These are phyloP conservation scores for Gossypium stocksii DNA, from an alignment of 345 rosid genomes.

Conservation along the genomic window DNA sequence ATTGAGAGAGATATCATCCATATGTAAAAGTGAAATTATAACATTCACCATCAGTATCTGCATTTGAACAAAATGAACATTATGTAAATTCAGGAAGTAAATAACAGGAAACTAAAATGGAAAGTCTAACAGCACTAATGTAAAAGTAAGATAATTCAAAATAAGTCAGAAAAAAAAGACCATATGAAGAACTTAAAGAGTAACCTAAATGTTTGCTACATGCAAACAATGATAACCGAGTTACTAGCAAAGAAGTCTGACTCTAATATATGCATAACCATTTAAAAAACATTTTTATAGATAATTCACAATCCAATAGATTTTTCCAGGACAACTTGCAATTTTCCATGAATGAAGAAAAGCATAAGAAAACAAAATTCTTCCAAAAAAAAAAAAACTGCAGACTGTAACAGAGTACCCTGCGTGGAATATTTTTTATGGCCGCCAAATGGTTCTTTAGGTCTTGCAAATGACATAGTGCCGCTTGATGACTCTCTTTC, in stretches of 20 bases:
- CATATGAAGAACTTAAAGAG: neutral
- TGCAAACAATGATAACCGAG: neutral
- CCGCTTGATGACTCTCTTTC: slow-evolving; percentile 43
- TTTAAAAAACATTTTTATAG: slow-evolving; percentile 6
- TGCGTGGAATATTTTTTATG: slow-evolving; percentile 72
- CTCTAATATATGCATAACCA: neutral
- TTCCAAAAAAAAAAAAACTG: slow-evolving; percentile 17
- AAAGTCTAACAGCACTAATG: neutral
- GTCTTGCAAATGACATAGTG: slow-evolving; percentile 68
- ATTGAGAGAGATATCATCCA: slow-evolving; percentile 73
- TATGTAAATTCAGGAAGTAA: slow-evolving; percentile 17
- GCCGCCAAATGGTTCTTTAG: slow-evolving; percentile 72
- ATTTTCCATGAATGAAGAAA: slow-evolving; percentile 10
- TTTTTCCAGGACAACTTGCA: slow-evolving; percentile 9
- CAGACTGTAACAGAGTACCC: slow-evolving; percentile 38
- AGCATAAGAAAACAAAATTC: slow-evolving; percentile 9
- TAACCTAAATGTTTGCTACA: neutral
- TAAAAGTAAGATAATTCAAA: slow-evolving; percentile 1
- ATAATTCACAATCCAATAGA: slow-evolving; percentile 10
- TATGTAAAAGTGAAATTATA: slow-evolving; percentile 75
- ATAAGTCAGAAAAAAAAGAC: neutral
- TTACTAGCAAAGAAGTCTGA: neutral
- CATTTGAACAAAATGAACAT: slow-evolving; percentile 35
- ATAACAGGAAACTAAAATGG: neutral
- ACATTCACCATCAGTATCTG: slow-evolving; percentile 93